phyloP scores from a whole-genome alignment of 2,329 filamentous ascomycete genomes.

The Fusarium penzigii region DNA sequence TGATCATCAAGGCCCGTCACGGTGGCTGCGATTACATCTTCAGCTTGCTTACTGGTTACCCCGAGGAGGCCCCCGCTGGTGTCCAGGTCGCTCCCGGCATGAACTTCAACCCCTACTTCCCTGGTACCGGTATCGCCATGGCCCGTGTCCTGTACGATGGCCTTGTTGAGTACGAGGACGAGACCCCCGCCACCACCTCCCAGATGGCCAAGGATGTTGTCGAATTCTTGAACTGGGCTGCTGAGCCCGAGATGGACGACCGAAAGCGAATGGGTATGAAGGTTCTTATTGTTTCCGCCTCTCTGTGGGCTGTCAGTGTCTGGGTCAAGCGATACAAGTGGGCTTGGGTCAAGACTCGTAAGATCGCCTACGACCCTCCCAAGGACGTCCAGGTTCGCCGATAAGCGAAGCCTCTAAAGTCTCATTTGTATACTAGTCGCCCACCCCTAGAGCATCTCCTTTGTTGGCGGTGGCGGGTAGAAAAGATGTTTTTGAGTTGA shows the following conservation, averaged over 20 bases:
- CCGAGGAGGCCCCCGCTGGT: slow-evolving; percentile 91
- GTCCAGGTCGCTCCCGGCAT: slow-evolving; percentile 82
- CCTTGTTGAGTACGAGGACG: slow-evolving; percentile 97
- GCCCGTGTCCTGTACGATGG: slow-evolving; percentile 97
- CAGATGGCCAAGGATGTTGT: slow-evolving; percentile 99
- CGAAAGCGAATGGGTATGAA: slow-evolving; percentile 99
- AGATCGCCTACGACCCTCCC: slow-evolving; percentile 85
- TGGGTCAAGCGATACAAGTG: slow-evolving; percentile 99
- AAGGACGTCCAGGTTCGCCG: slow-evolving; percentile 52
- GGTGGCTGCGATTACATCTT: slow-evolving; percentile 99
- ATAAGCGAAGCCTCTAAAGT: slow-evolving; percentile 39
- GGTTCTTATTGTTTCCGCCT: slow-evolving; percentile 77
- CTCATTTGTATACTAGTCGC: slow-evolving; percentile 46
- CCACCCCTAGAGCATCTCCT: slow-evolving; percentile 42
- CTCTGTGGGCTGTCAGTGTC: slow-evolving; percentile 82
- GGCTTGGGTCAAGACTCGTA: slow-evolving; percentile 92
- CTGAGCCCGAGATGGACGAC: slow-evolving; percentile 98
- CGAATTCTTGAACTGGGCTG: slow-evolving; percentile 99
- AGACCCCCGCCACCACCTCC: slow-evolving; percentile 87
- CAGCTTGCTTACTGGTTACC: slow-evolving; percentile 93
- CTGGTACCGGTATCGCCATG: slow-evolving; percentile 98
- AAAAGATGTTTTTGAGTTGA: slow-evolving; percentile 32
- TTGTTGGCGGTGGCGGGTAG: slow-evolving; percentile 45
- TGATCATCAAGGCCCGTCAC: slow-evolving; percentile 97
- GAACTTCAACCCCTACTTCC: slow-evolving; percentile 99